Conservation (phyloP, 805 yeast genomes). For the Myxozyma nipponensis region DNA sequence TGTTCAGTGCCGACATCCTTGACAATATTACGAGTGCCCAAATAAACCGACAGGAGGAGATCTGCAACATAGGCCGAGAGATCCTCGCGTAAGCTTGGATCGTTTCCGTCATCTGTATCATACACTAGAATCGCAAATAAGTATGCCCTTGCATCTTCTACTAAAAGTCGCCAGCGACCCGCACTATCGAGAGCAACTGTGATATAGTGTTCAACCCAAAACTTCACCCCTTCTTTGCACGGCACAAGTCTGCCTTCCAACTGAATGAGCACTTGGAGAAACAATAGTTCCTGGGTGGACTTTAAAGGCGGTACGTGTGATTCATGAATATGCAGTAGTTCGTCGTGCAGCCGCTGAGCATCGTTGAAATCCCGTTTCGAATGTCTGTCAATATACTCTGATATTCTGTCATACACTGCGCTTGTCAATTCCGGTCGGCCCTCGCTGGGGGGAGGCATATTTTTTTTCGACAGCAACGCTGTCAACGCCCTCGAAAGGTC, state of each 20-base stretch:
- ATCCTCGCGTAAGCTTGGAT: conserved; percentile 17
- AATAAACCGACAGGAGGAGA: conserved; percentile 30
- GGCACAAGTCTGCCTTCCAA: conserved; percentile 35
- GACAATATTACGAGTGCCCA: conserved; percentile 7
- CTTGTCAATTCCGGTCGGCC: conserved; percentile 20
- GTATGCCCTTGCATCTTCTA: conserved; percentile 35
- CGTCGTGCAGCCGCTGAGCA: conserved; percentile 38
- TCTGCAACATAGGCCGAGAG: conserved; percentile 31
- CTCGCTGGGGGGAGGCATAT: conserved; percentile 4
- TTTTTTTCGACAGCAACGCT: conserved; percentile 9
- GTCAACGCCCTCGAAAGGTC: conserved; percentile 21
- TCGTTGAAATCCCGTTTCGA: conserved; percentile 26
- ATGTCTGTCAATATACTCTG: conserved; percentile 19
- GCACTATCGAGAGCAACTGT: conserved; percentile 58
- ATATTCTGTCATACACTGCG: conserved; percentile 4
- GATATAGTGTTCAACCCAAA: conserved; percentile 51
- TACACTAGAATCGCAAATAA: conserved; percentile 33
- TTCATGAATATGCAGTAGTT: conserved; percentile 32
- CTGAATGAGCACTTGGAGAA: conserved; percentile 34
- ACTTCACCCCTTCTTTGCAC: conserved; percentile 33
- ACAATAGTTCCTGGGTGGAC: conserved; percentile 29
- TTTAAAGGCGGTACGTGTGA: conserved; percentile 20
- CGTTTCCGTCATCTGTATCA: conserved; percentile 24
- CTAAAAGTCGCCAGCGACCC: conserved; percentile 42
- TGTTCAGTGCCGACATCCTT: conserved; percentile 16